phyloP scores from a whole-genome alignment of 768 basidiomycete genomes.

The Mycena chlorophos region DNA sequence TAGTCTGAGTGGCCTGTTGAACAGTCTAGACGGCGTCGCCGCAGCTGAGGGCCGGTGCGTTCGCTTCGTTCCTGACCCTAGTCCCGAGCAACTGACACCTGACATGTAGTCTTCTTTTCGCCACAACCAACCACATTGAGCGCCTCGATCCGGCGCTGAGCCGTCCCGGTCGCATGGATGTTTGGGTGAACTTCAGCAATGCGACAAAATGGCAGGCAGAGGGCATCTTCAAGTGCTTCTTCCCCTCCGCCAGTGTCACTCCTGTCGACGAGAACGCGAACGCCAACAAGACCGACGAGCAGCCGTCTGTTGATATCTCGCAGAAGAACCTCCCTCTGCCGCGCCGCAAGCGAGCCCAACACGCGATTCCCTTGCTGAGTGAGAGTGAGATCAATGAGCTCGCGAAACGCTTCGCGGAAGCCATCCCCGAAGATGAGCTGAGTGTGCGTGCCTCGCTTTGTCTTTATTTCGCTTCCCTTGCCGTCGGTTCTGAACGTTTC shows the following conservation, averaged over 20 bases:
- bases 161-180: slow-evolving; percentile 88
- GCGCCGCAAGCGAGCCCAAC: slow-evolving; percentile 59
- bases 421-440: slow-evolving; percentile 84
- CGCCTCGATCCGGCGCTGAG: slow-evolving; percentile 87
- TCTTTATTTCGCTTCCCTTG: slow-evolving; percentile 4
- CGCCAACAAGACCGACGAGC: slow-evolving; percentile 35
- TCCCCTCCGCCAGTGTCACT: slow-evolving; percentile 55
- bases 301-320: slow-evolving; percentile 34
- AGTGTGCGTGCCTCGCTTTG: slow-evolving; percentile 55
- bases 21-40: slow-evolving; percentile 84
- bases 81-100: slow-evolving; percentile 2
- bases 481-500: too few species aligned
- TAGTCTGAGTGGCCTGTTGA: slow-evolving; percentile 81
- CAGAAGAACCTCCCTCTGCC: slow-evolving; percentile 68
- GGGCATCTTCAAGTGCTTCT: slow-evolving; percentile 93
- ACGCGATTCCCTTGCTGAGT: slow-evolving; percentile 66
- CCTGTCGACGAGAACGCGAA: slow-evolving; percentile 23
- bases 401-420: slow-evolving; percentile 78
- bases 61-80: not conserved
- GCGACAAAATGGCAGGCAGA: slow-evolving; percentile 93
- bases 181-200: slow-evolving; percentile 90
- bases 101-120: slow-evolving; percentile 70
- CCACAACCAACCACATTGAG: slow-evolving; percentile 93
- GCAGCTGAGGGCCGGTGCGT: slow-evolving; percentile 84
- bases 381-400: slow-evolving; percentile 76